Conservation (phyloP, 179 eudicot species). For the Vitellaria paradoxa region DNA sequence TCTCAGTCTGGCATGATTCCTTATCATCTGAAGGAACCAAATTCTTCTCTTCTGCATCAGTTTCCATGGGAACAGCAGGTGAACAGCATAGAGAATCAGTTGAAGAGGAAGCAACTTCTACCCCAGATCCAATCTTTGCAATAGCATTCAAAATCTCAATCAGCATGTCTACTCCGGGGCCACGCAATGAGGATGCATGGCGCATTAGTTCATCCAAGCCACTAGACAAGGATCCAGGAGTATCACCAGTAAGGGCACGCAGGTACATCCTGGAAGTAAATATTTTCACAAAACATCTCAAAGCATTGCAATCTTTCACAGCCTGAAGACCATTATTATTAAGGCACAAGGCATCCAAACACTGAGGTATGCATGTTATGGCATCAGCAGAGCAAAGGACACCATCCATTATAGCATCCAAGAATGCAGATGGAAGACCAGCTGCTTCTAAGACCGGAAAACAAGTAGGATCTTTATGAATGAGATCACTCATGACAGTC, state of each 20-base stretch:
- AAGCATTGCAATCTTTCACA: conserved; percentile 86
- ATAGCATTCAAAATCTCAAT: conserved; percentile 78
- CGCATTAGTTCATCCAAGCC: conserved; percentile 99
- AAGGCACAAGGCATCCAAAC: conserved; percentile 95
- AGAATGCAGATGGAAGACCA: conserved; percentile 83
- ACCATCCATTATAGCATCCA: conserved; percentile 90
- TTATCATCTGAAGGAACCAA: conserved; percentile 33
- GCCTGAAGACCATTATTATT: conserved; percentile 92
- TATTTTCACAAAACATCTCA: conserved; percentile 94
- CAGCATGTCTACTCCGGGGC: conserved; percentile 88
- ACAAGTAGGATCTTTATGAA: conserved; percentile 96
- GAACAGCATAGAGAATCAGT: conserved; percentile 42
- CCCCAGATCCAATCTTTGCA: conserved; percentile 65
- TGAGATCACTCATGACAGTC: conserved; percentile 93
- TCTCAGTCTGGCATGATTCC: conserved; percentile 41
- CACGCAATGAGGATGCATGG: conserved; percentile 86
- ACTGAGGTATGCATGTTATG: conserved; percentile 94
- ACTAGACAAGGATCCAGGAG: conserved; percentile 82
- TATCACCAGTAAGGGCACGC: conserved; percentile 86
- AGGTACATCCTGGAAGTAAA: conserved; percentile 79
- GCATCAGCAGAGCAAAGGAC: conserved; percentile 94
- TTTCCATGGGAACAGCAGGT: conserved; percentile 83
- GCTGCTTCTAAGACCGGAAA: conserved; percentile 82
- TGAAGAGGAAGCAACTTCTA: conserved; percentile 48
- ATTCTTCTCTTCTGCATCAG: conserved; percentile 59